Percentiles rank a stretch among this genome's conserved stretches.
Conservation (phyloP, 495 filamentous ascomycete genomes). For the Penicillium subrubescens region DNA sequence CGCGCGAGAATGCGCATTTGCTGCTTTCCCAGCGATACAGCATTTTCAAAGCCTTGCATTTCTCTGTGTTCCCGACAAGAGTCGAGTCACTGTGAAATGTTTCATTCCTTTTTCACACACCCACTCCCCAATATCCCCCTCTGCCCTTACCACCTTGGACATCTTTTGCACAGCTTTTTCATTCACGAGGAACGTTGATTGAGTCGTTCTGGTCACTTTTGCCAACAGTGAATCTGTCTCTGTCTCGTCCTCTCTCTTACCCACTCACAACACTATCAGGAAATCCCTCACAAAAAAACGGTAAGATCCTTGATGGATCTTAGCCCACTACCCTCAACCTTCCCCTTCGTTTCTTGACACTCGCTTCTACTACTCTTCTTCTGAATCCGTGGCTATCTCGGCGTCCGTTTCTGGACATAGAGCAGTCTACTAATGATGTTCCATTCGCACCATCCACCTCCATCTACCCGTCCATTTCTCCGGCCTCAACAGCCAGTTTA, state of each 20-base stretch:
- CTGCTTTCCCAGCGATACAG: slow-evolving; percentile 26
- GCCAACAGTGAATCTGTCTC: not conserved
- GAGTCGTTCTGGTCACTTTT: not conserved
- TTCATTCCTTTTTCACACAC: slow-evolving; percentile 14
- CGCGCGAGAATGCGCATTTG: slow-evolving; percentile 12
- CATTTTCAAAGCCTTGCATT: slow-evolving; percentile 17
- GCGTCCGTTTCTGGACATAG: slow-evolving; percentile 9
- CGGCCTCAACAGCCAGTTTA: slow-evolving; percentile 5
- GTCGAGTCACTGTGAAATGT: slow-evolving; percentile 17
- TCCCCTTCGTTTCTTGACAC: not conserved
- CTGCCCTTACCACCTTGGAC: not conserved
- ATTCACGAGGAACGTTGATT: not conserved
- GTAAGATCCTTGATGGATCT: slow-evolving; percentile 8
- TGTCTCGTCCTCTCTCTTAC: not conserved
- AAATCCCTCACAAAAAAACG: slow-evolving; percentile 2
- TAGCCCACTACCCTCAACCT: not conserved
- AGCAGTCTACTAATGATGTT: slow-evolving; percentile 28
- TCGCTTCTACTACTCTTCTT: slow-evolving; percentile 1
- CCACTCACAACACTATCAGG: not conserved
- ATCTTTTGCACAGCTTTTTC: not conserved
- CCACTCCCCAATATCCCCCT: not conserved
- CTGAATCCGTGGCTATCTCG: slow-evolving; percentile 13
- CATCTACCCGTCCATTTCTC: slow-evolving; percentile 2
- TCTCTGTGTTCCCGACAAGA: slow-evolving; percentile 19
- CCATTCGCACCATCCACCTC: slow-evolving; percentile 8